Conservation (phyloP, 305 asterid genomes). For the Rubia peregrina region DNA sequence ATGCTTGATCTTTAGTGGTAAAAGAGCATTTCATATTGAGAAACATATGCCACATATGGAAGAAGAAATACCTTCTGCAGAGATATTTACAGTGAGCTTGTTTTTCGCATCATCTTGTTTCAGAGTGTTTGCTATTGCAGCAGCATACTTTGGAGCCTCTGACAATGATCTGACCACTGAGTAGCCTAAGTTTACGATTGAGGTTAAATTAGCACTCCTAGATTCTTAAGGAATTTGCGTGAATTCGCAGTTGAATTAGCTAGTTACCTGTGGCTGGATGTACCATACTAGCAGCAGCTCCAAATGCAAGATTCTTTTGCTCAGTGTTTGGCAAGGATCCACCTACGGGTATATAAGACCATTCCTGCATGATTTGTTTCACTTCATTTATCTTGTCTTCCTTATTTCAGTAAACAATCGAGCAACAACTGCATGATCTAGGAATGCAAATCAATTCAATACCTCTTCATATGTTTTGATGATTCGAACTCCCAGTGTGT, state of each 20-base stretch:
- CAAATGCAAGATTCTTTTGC: conserved; percentile 94
- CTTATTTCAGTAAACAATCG: background rate
- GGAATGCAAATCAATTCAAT: conserved; percentile 11
- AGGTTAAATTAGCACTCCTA: background rate
- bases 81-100: conserved; percentile 47
- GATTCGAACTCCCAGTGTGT: conserved; percentile 78
- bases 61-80: conserved; percentile 64
- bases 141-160: conserved; percentile 94
- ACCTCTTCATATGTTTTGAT: conserved; percentile 83
- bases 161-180: conserved; percentile 94
- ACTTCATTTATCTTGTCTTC: background rate
- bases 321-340: conserved; percentile 94
- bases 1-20: background rate
- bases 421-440: conserved; percentile 2
- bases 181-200: conserved; percentile 46
- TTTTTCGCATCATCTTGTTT: conserved; percentile 35
- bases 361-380: conserved; percentile 48
- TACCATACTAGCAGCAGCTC: conserved; percentile 99
- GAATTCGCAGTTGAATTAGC: background rate
- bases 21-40: background rate
- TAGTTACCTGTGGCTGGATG: conserved; percentile 95
- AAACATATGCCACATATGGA: background rate
- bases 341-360: conserved; percentile 98
- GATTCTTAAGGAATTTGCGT: background rate
- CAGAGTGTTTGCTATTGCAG: conserved; percentile 64